phyloP scores from a whole-genome alignment of 495 filamentous ascomycete species.

The Cercophora sp. region DNA sequence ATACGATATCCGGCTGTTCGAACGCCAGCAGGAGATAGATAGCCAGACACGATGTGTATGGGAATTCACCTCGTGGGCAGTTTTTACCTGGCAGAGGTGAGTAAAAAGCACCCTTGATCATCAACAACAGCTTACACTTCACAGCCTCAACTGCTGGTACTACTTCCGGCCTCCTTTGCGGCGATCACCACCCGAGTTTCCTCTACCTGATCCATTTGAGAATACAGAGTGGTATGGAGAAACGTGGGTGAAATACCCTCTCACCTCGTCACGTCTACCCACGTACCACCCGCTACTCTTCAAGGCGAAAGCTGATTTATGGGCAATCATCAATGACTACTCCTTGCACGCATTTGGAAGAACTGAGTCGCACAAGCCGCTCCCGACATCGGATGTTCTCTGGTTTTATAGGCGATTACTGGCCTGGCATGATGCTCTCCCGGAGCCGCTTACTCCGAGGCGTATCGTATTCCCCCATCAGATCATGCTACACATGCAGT shows the following conservation, averaged over 20 bases:
- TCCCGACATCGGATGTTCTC: conserved; percentile 1
- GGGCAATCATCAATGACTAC: conserved; percentile 31
- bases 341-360: conserved; percentile 15
- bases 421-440: conserved; percentile 28
- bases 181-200: conserved; percentile 21
- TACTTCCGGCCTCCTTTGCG: conserved; percentile 26
- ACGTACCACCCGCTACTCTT: conserved; percentile 24
- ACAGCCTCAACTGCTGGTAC: conserved; percentile 24
- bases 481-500: conserved; percentile 33
- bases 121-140: background rate
- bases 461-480: conserved; percentile 36
- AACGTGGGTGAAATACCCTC: conserved; percentile 34
- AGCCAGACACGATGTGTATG: conserved; percentile 21
- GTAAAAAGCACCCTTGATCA: background rate
- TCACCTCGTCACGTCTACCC: conserved; percentile 19
- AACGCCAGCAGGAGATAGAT: background rate
- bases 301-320: conserved; percentile 34
- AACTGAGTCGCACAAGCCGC: background rate
- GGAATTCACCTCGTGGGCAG: conserved; percentile 34
- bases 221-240: conserved; percentile 37
- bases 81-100: conserved; percentile 38
- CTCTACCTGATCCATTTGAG: conserved; percentile 29
- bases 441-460: conserved; percentile 29
- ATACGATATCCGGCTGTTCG: conserved; percentile 29
- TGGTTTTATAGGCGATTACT: conserved; percentile 26